These are phyloP conservation scores for Xylaria multiplex DNA, from an alignment of 2,329 filamentous ascomycete genomes.

Conservation along the genomic window DNA sequence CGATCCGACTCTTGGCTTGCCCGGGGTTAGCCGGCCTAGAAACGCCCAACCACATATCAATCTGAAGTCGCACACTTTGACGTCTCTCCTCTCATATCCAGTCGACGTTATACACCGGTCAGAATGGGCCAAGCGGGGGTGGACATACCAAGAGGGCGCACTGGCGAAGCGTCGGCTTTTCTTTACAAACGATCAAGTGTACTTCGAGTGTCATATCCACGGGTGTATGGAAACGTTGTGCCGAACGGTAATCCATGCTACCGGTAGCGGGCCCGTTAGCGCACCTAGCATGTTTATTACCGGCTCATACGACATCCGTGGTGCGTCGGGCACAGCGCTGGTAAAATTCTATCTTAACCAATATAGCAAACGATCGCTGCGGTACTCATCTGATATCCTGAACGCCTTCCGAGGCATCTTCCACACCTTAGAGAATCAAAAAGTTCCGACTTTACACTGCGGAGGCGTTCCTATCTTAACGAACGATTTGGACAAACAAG, in stretches of 20 bases:
- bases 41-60: background rate
- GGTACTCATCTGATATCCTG: background rate
- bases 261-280: too few relatives aligned
- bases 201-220: slow-evolving; percentile 6
- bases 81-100: background rate
- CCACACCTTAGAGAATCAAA: too few relatives aligned
- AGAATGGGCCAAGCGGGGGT: slow-evolving; percentile 13
- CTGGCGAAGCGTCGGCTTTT: slow-evolving; percentile 2
- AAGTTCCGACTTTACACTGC: too few relatives aligned
- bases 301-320: too few relatives aligned
- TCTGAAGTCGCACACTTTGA: too few relatives aligned
- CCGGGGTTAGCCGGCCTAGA: background rate
- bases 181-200: slow-evolving; percentile 8
- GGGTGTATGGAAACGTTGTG: too few relatives aligned
- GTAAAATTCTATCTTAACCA: too few relatives aligned
- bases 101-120: background rate
- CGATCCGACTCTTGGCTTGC: background rate
- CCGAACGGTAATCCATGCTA: too few relatives aligned
- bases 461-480: background rate
- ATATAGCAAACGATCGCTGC: too few relatives aligned
- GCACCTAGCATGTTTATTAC: too few relatives aligned
- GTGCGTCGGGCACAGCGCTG: too few relatives aligned
- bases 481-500: background rate
- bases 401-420: background rate
- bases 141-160: slow-evolving; percentile 23